Evolutionary conservation across 768 basidiomycete genomes (phyloP).

Genomic region (Calocybe indica): DNA sequence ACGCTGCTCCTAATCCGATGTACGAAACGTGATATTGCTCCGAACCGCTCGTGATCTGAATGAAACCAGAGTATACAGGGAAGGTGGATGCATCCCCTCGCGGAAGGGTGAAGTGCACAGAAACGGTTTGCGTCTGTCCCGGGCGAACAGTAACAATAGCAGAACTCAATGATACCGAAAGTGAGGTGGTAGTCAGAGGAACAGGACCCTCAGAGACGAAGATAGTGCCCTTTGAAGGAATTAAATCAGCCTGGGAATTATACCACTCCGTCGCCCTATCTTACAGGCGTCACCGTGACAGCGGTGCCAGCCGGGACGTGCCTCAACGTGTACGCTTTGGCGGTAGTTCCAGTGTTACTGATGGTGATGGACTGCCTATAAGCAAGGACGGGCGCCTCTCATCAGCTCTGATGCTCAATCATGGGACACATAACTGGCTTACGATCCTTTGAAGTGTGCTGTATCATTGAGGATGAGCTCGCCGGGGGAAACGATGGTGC

Average conservation of each 20-base stretch:
- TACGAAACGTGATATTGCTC: slow-evolving; percentile 39
- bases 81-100: slow-evolving; percentile 35
- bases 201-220: slow-evolving; percentile 44
- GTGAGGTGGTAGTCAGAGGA: slow-evolving; percentile 37
- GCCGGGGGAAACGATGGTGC: slow-evolving; percentile 45
- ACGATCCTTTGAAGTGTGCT: slow-evolving; percentile 41
- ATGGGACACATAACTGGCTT: slow-evolving; percentile 14
- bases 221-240: slow-evolving; percentile 25
- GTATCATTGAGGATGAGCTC: slow-evolving; percentile 65
- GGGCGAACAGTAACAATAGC: slow-evolving; percentile 39
- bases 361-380: slow-evolving; percentile 44
- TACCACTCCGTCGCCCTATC: slow-evolving; percentile 3
- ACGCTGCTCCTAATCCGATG: slow-evolving; percentile 34
- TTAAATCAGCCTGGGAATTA: too few species aligned
- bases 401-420: background rate
- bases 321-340: slow-evolving; percentile 38
- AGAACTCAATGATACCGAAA: slow-evolving; percentile 40
- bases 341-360: slow-evolving; percentile 37
- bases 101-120: slow-evolving; percentile 42
- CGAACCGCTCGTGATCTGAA: slow-evolving; percentile 30
- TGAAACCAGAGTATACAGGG: slow-evolving; percentile 57
- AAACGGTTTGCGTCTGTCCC: slow-evolving; percentile 32
- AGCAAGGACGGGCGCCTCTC: background rate
- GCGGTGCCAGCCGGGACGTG: slow-evolving; percentile 58
- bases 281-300: slow-evolving; percentile 35